Evolutionary conservation across 345 rosid genomes (phyloP).

Genomic region (Euphorbia lathyris): DNA sequence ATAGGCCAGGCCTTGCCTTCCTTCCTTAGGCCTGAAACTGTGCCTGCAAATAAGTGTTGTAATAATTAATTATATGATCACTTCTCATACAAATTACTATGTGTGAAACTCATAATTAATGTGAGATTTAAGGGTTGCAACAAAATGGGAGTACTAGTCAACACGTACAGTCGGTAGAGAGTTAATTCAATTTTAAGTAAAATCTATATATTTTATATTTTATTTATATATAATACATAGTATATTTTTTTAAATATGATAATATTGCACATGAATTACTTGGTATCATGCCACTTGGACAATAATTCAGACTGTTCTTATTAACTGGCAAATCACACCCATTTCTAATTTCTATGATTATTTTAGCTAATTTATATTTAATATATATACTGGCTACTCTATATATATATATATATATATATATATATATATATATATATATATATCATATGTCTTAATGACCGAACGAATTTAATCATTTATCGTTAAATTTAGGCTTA

Average conservation of each 20-base stretch:
- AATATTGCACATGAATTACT: slow-evolving; percentile 17
- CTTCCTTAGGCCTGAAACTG: slow-evolving; percentile 33
- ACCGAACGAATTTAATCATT: too few species aligned
- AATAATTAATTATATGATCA: slow-evolving; percentile 2
- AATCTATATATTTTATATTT: too few species aligned
- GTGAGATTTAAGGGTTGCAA: background rate
- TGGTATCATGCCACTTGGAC: slow-evolving; percentile 1
- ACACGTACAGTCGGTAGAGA: slow-evolving; percentile 34
- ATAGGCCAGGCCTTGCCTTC: too few species aligned
- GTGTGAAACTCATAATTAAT: slow-evolving; percentile 9
- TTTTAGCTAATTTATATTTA: too few species aligned
- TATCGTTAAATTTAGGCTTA: too few species aligned
- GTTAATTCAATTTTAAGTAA: slow-evolving; percentile 24
- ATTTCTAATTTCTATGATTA: background rate
- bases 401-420: too few species aligned
- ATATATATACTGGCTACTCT: too few species aligned
- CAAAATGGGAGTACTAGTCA: slow-evolving; percentile 15
- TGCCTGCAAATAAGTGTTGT: slow-evolving; percentile 25
- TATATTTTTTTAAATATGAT: too few species aligned
- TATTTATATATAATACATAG: too few species aligned
- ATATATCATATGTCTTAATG: too few species aligned
- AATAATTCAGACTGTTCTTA: background rate
- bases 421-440: too few species aligned
- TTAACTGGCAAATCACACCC: slow-evolving; percentile 5
- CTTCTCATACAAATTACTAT: slow-evolving; percentile 5